These are phyloP conservation scores for Styphnolobium japonicum DNA, from an alignment of 306 rosid genomes.

Conservation along the genomic window DNA sequence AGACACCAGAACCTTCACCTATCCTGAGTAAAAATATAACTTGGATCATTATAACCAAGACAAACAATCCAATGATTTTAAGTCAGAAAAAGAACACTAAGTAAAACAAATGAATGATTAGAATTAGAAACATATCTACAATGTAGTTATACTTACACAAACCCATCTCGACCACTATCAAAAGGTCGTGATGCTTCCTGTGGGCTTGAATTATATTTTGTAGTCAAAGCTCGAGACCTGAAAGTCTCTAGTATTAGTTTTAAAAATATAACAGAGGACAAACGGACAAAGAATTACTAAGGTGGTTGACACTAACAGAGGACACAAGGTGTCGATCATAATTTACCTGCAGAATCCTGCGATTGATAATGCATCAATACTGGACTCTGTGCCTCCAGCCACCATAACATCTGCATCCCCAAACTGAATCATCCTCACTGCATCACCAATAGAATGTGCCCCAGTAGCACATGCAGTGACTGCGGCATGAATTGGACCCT, in stretches of 20 bases:
- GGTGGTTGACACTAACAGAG: constrained; percentile 1
- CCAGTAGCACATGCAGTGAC: constrained; percentile 98
- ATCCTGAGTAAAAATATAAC: constrained; percentile 54
- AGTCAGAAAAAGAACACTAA: not conserved
- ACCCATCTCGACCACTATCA: constrained; percentile 87
- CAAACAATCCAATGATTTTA: not conserved
- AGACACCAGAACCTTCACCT: constrained; percentile 87
- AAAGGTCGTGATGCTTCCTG: constrained; percentile 88
- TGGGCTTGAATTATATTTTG: constrained; percentile 80
- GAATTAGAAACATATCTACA: constrained; percentile 11
- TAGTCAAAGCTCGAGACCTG: constrained; percentile 80
- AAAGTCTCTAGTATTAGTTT: constrained; percentile 15
- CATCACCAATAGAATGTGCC: constrained; percentile 94
- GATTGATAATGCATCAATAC: constrained; percentile 93
- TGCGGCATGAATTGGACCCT: constrained; percentile 96
- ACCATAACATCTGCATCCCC: constrained; percentile 97
- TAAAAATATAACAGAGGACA: not conserved
- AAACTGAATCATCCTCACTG: constrained; percentile 93
- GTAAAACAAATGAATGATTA: constrained; percentile 8
- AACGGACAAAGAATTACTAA: not conserved
- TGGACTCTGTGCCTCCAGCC: constrained; percentile 95
- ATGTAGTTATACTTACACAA: constrained; percentile 62
- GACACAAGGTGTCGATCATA: not conserved
- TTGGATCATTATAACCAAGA: constrained; percentile 24
- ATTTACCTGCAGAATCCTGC: constrained; percentile 86